Evolutionary conservation across 2,329 filamentous ascomycete genomes (phyloP), one percentile per base, ranked within the genome.

Genomic region (Cladophialophora exuberans): DNA sequence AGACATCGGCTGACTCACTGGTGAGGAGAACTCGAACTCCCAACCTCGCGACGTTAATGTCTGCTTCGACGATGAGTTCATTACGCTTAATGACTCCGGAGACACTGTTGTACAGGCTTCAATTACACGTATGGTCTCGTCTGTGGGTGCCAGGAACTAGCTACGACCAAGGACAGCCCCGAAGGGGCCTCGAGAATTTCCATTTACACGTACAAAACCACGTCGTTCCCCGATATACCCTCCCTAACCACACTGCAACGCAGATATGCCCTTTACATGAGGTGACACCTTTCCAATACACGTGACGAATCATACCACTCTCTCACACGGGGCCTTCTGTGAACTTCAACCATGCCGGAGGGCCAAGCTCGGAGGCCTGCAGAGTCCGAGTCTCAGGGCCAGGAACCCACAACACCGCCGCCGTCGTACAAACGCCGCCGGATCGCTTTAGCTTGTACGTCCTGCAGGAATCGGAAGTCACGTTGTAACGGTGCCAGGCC

Each of bases 401-500:
- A 50, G 30, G 54, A 57, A 26, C 31, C 33, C 22, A 35, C 54
- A 28, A 50, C 57, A 36, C 52, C 57, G 22, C 53, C 57, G 6
- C 53, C 57, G 10, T 54, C 57, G 2, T 60, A 60, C 45, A 74
- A 74, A 57, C 65, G 73, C 13, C 67, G 72, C 13, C 64, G 73
- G 17, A 68, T 74, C 6, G 67, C 70, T 31, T 49, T 75, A 25
- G 73, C 73, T 28, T 75, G 73, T 47, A 70, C 71, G 58, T 66
- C 69, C 17, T 75, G 73, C 52, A 67, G 68, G 38, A 60, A 60
- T 35, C 65, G 70, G 25, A 70, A 74, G 51, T 65, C 65, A 20
- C 59, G 76, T 67, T 79, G 76, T 50, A 73, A 78, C 65, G 75
- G 75, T 9, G 60, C 59, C 9, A 67, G 72, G 17, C 76, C 76